A percentile compares a stretch with the other conserved stretches of the same genome.
Conservation (phyloP, 2,329 filamentous ascomycete species). For the Fusarium sp. region DNA sequence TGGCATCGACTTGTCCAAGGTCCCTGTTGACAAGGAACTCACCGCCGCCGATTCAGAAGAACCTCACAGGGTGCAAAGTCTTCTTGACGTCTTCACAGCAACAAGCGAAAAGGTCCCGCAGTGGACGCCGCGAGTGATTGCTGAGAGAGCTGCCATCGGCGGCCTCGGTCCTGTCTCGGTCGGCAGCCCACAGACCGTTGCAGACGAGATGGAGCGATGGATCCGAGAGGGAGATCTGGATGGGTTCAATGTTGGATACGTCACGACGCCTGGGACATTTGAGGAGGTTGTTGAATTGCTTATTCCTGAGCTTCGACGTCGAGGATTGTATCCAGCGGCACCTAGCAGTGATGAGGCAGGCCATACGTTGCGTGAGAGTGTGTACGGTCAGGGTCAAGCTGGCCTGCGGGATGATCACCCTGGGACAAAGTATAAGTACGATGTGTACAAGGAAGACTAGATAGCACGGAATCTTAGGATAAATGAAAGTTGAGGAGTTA, state of each 20-base stretch:
- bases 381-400: conserved; percentile 71
- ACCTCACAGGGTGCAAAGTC: conserved; percentile 62
- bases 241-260: conserved; percentile 57
- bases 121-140: conserved; percentile 59
- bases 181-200: conserved; percentile 55
- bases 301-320: conserved; percentile 45
- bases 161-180: conserved; percentile 52
- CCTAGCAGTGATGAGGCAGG: conserved; percentile 46
- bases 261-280: conserved; percentile 55
- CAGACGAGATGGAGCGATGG: conserved; percentile 60
- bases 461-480: neutral
- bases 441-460: conserved; percentile 67
- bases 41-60: conserved; percentile 66
- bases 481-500: neutral
- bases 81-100: conserved; percentile 61
- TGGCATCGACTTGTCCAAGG: conserved; percentile 68
- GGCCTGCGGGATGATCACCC: conserved; percentile 68
- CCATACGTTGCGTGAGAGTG: conserved; percentile 68
- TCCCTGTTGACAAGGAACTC: conserved; percentile 69
- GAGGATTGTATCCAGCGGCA: conserved; percentile 44
- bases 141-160: conserved; percentile 56
- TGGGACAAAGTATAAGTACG: conserved; percentile 71
- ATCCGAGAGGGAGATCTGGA: conserved; percentile 56
- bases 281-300: conserved; percentile 49
- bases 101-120: conserved; percentile 57